Evolutionary conservation across 495 filamentous ascomycete species (phyloP), one percentile per base, ranked within the genome.

Genomic region (Collariella sp.): DNA sequence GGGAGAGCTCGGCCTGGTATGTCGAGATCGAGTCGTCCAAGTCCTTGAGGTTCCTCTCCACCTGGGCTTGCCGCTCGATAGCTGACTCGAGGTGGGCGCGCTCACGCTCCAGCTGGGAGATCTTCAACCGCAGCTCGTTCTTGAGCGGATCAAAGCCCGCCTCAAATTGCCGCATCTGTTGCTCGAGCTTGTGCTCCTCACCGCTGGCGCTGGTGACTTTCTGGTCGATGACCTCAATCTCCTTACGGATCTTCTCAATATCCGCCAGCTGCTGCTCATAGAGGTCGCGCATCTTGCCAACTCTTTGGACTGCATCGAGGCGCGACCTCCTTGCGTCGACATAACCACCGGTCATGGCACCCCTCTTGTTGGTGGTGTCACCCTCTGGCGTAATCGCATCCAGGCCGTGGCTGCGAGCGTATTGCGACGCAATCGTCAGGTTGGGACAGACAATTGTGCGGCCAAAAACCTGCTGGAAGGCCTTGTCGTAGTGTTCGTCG

Each of bases 371-470:
- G 2, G 88, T 85, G 43, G 85, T 85, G 69, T 99, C 93, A 62
- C 93, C 93, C 18, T 95, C 89, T 7, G 88, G 87, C 0, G 93
- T 99, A 54, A 97, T 94, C 20, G 89, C 91, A 62, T 85, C 90
- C 35, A 97, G 84, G 26, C 85, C 86, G 56, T 97, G 90, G 52
- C 83, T 91, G 58, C 91, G 80, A 11, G 93, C 88, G 63, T 95
- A 96, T 62, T 95, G 87, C 9, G 86, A 80, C 7, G 88, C 89
- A 49, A 95, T 79, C 40, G 85, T 77, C 15, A 99, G 73, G 62
- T 87, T 91, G 3, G 90, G 90, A 59, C 94, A 97, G 56, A 99
- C 83, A 50, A 97, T 88, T 2, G 90, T 95, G 62, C 90, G 93
- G 19, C 91, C 93, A 72, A 99, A 97, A 5, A 97, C 87, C 59